A percentile compares a stretch with the other conserved stretches of the same genome.
Conservation (phyloP, 2,329 filamentous ascomycete genomes). For the Pseudocercospora musae region DNA sequence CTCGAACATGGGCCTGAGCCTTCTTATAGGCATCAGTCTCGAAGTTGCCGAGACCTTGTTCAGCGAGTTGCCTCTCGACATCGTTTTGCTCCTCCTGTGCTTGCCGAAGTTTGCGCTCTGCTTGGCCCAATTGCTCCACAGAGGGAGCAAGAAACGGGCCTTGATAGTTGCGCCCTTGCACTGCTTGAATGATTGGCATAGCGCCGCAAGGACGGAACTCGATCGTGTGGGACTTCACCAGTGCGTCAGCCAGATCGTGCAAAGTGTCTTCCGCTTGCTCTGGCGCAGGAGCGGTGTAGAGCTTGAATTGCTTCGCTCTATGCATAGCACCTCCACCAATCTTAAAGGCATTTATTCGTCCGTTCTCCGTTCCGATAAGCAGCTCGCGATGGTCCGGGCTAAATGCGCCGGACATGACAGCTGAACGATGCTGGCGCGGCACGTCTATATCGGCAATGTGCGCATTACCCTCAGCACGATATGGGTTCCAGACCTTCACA, state of each 20-base stretch:
- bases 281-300: slow-evolving; percentile 18
- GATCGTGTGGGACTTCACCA: slow-evolving; percentile 38
- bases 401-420: slow-evolving; percentile 58
- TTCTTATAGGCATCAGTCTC: slow-evolving; percentile 1
- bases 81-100: slow-evolving; percentile 16
- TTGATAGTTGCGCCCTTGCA: slow-evolving; percentile 44
- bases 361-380: slow-evolving; percentile 56
- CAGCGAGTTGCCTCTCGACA: not conserved
- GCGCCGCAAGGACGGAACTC: slow-evolving; percentile 39
- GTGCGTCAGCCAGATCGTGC: slow-evolving; percentile 25
- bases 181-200: slow-evolving; percentile 44
- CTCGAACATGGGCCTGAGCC: slow-evolving; percentile 9
- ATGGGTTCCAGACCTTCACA: slow-evolving; percentile 59
- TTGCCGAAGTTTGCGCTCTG: slow-evolving; percentile 29
- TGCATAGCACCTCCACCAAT: slow-evolving; percentile 30
- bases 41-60: not conserved
- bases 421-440: slow-evolving; percentile 43
- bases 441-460: slow-evolving; percentile 50
- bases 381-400: slow-evolving; percentile 55
- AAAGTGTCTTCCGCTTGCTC: slow-evolving; percentile 6
- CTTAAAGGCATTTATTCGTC: slow-evolving; percentile 52
- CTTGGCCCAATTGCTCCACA: slow-evolving; percentile 21
- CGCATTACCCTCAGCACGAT: slow-evolving; percentile 49
- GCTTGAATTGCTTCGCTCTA: slow-evolving; percentile 23
- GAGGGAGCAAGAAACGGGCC: slow-evolving; percentile 37